Conservation (phyloP, 1,284 basidiomycete genomes). For the Ustilago hordei region DNA sequence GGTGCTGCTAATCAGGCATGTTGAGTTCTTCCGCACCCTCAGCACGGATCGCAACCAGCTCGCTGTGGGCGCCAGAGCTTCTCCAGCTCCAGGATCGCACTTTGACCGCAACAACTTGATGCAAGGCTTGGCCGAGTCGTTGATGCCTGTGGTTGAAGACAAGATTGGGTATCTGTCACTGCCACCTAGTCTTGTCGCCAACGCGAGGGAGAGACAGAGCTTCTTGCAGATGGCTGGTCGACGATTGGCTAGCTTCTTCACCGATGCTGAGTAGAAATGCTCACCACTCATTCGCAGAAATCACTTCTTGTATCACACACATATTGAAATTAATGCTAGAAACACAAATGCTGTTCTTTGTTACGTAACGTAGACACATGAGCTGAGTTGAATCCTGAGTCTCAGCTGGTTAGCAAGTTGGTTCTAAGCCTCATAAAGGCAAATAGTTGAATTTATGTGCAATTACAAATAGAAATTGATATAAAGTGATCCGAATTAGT, state of each 20-base stretch:
- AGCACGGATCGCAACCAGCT: constrained; percentile 17
- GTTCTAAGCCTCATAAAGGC: background rate
- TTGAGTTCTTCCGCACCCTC: constrained; percentile 73
- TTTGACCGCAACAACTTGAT: constrained; percentile 32
- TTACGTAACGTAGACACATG: background rate
- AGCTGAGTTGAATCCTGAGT: background rate
- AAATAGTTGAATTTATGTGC: background rate
- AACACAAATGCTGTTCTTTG: background rate
- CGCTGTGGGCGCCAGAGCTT: constrained; percentile 4
- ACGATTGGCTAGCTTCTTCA: constrained; percentile 47
- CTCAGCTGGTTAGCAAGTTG: background rate
- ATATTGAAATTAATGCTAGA: background rate
- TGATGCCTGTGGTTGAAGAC: constrained; percentile 57
- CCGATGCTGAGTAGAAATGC: constrained; percentile 23
- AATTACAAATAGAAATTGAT: accelerated
- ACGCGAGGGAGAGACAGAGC: constrained; percentile 48
- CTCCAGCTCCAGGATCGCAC: constrained; percentile 19
- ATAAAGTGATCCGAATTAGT: constrained; percentile 53
- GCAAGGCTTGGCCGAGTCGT: constrained; percentile 37
- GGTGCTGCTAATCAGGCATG: constrained; percentile 85
- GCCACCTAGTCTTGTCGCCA: constrained; percentile 44
- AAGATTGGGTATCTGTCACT: constrained; percentile 52
- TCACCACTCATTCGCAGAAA: background rate
- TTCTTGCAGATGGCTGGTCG: constrained; percentile 63
- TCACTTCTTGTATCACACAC: background rate